These are phyloP conservation scores for Asterella californica DNA, from an alignment of 225 moss, liverwort and hornwort genomes.

Conservation along the genomic window DNA sequence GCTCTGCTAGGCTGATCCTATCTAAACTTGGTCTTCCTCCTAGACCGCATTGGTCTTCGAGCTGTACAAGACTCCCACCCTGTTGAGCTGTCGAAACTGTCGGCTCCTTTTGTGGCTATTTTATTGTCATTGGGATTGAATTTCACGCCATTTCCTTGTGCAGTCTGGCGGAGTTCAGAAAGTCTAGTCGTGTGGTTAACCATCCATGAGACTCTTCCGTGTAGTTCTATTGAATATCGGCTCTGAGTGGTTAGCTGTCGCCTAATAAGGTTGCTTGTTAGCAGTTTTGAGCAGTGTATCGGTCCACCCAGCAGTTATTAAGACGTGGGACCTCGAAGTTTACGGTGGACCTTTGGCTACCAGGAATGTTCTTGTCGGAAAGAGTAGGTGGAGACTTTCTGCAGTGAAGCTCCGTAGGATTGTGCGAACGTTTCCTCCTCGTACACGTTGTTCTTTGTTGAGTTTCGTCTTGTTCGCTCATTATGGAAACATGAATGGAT, in stretches of 20 bases:
- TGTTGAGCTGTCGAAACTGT: not conserved
- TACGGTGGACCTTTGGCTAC: not conserved
- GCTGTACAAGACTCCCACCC: not conserved
- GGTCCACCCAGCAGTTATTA: too few relatives aligned
- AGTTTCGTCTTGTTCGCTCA: not conserved
- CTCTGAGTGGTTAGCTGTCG: too few relatives aligned
- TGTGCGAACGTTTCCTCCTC: not conserved
- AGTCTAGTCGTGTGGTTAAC: too few relatives aligned
- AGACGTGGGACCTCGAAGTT: too few relatives aligned
- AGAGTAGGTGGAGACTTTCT: not conserved
- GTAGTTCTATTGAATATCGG: not conserved
- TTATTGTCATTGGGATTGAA: not conserved
- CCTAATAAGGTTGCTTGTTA: not conserved
- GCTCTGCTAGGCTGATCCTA: not conserved
- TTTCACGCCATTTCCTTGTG: not conserved
- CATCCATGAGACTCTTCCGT: not conserved
- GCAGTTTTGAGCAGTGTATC: not conserved
- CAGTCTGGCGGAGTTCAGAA: not conserved
- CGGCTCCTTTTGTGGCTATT: not conserved
- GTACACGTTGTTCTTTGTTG: not conserved
- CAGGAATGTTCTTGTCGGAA: not conserved
- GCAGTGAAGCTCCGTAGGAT: not conserved
- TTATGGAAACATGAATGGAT: not conserved
- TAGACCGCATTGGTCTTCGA: constrained; percentile 16
- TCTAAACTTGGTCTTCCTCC: not conserved